Base-by-base conservation (phyloP, 1,284 basidiomycete species). In the Naganishia albida region DNA sequence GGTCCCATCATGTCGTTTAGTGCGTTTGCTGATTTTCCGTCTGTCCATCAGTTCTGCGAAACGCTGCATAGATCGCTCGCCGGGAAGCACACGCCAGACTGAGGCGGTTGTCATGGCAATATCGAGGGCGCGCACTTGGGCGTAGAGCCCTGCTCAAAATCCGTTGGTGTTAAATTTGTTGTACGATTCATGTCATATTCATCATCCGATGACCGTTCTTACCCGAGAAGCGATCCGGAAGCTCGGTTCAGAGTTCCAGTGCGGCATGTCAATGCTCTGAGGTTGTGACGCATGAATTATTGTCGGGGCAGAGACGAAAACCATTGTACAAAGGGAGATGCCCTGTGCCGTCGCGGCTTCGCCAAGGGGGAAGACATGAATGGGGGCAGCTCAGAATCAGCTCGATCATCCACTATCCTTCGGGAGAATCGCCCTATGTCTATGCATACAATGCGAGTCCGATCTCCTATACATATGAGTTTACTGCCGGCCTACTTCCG, bases 1-100 rank as follows among this genome's bases (percentile, higher is more conserved):
- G 15, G 28, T 51, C 6, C 15, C 28, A 30, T 26, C 20, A 25
- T n/a, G n/a, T n/a, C n/a, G n/a, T n/a, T 34, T 50, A 3, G 18
- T 13, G 30, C 10, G 42, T 20, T n/a, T 15, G 18, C 54, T 57
- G 16, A 62, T 30, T 26, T 52, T 10, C 54, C 34, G 3, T 44
- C 13, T 42, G 18, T 48, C 44, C 16, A 68, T 0, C 69, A 93
- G 91, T 93, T 72, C 83, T 93, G 67, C 88, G 91, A 72, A 93
- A 93, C 78, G 90, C 91, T 73, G 88, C 90, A 74, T 92, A 72
- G 25, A 50, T 23, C 20, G 46, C 46, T 48, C n/a, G n/a, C 10
- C 18, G 3, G 23, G 34, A 34, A 34, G 10, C 10, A 10, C 10
- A 34, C 34, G 34, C 34, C 34, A 34, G 34, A 34, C 34, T 34